Conservation (phyloP, 768 basidiomycete species). For the Coprinopsis marcescibilis region DNA sequence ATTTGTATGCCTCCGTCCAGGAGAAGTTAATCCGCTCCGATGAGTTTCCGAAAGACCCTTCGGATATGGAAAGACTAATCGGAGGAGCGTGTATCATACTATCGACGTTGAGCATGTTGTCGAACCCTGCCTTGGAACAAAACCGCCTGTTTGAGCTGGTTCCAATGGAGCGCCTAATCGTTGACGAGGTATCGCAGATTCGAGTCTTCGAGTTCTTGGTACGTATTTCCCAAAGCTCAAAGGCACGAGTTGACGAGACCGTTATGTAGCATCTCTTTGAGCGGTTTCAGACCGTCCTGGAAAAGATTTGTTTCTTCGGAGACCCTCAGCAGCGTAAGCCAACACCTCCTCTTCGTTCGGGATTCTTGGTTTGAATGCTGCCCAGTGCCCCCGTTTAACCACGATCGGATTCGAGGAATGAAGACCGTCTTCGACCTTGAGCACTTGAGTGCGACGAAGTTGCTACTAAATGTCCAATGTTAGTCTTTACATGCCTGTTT, state of each 20-base stretch:
- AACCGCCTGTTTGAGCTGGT: conserved; percentile 30
- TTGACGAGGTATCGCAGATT: conserved; percentile 55
- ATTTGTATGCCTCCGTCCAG: conserved; percentile 33
- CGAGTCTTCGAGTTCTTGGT: conserved; percentile 45
- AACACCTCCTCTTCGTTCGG: conserved; percentile 1
- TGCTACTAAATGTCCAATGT: conserved; percentile 48
- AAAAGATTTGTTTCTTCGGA: conserved; percentile 48
- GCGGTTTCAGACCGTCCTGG: conserved; percentile 28
- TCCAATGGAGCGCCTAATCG: conserved; percentile 40
- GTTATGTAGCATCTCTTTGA: conserved; percentile 36
- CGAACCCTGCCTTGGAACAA: conserved; percentile 33
- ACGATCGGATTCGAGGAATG: conserved; percentile 31
- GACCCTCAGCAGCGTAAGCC: conserved; percentile 47
- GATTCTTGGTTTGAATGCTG: background rate
- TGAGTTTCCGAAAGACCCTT: conserved; percentile 25
- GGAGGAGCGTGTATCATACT: conserved; percentile 31
- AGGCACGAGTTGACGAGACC: background rate
- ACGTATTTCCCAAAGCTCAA: background rate
- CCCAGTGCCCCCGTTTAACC: conserved; percentile 48
- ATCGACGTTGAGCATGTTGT: conserved; percentile 47
- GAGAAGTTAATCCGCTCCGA: conserved; percentile 35
- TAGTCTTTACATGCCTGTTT: conserved; percentile 8
- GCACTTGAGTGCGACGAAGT: conserved; percentile 25
- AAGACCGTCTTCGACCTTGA: conserved; percentile 43
- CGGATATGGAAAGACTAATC: conserved; percentile 22